Evolutionary conservation across 2,329 filamentous ascomycete species (phyloP).

Genomic region (Fusarium concolor): DNA sequence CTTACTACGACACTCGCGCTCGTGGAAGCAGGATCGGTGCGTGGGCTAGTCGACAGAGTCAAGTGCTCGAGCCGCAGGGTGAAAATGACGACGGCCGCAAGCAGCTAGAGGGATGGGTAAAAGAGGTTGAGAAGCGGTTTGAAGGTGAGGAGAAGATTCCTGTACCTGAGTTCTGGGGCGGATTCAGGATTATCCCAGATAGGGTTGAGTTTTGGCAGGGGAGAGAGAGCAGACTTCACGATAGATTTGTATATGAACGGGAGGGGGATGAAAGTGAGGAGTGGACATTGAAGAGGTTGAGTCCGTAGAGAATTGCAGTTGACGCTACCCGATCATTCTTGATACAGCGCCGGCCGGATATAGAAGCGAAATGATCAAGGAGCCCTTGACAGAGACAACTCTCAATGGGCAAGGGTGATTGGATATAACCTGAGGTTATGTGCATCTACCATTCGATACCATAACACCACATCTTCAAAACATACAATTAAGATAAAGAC

Average conservation of each 20-base stretch:
- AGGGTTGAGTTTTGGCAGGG: conserved; percentile 98
- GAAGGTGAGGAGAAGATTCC: conserved; percentile 82
- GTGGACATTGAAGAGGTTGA: conserved; percentile 80
- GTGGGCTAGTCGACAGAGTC: conserved; percentile 92
- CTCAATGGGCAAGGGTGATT: neutral
- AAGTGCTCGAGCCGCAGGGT: conserved; percentile 68
- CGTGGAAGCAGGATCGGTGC: conserved; percentile 87
- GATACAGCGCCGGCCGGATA: neutral
- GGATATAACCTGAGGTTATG: neutral
- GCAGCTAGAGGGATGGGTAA: conserved; percentile 81
- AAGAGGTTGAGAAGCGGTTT: conserved; percentile 81
- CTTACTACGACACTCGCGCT: conserved; percentile 75
- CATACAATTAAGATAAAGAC: neutral
- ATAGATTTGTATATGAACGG: conserved; percentile 88
- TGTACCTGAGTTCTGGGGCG: conserved; percentile 95
- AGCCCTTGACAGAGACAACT: neutral
- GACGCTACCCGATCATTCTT: neutral
- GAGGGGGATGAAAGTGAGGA: conserved; percentile 53
- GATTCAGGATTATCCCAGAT: conserved; percentile 85
- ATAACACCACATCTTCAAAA: neutral
- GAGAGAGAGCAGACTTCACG: conserved; percentile 87
- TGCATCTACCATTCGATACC: neutral
- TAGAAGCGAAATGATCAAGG: neutral
- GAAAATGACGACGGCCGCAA: conserved; percentile 73
- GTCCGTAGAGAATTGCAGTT: conserved; percentile 58